Conservation (phyloP, 805 yeast species). For the Blastobotrys mokoenaii region DNA sequence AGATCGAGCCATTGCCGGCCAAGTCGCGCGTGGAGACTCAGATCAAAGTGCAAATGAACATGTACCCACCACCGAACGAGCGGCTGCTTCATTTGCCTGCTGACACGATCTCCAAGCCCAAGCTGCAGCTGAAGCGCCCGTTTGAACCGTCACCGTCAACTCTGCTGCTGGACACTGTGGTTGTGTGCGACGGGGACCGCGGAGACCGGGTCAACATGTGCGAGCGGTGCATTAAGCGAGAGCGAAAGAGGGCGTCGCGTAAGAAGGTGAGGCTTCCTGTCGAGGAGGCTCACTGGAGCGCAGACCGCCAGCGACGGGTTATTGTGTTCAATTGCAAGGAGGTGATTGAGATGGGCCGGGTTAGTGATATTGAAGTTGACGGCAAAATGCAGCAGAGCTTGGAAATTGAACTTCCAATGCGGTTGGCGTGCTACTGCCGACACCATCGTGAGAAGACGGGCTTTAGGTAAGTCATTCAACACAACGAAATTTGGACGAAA, state of each 20-base stretch:
- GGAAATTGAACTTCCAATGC: slow-evolving; percentile 45
- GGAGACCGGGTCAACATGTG: slow-evolving; percentile 65
- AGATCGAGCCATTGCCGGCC: slow-evolving; percentile 41
- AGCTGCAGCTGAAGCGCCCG: slow-evolving; percentile 50
- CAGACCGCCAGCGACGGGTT: slow-evolving; percentile 67
- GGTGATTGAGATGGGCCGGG: slow-evolving; percentile 50
- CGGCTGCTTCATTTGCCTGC: slow-evolving; percentile 71
- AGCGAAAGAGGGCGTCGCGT: slow-evolving; percentile 87
- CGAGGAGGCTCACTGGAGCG: slow-evolving; percentile 75
- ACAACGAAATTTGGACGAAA: background rate
- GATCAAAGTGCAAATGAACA: slow-evolving; percentile 60
- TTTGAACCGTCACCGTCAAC: slow-evolving; percentile 21
- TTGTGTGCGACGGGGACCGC: slow-evolving; percentile 45
- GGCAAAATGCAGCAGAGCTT: slow-evolving; percentile 25
- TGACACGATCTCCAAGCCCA: slow-evolving; percentile 81
- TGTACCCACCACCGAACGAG: slow-evolving; percentile 74
- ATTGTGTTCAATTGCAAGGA: slow-evolving; percentile 89
- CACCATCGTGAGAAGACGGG: slow-evolving; percentile 90
- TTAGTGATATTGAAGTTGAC: slow-evolving; percentile 21
- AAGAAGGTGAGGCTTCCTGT: slow-evolving; percentile 70
- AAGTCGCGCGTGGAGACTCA: slow-evolving; percentile 94
- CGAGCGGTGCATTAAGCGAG: slow-evolving; percentile 82
- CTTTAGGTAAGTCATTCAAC: slow-evolving; percentile 40
- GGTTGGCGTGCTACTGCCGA: slow-evolving; percentile 92
- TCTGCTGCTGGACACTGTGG: slow-evolving; percentile 61